Evolutionary conservation across 257 asterid genomes (phyloP).

Genomic region (Solanum chaucha): DNA sequence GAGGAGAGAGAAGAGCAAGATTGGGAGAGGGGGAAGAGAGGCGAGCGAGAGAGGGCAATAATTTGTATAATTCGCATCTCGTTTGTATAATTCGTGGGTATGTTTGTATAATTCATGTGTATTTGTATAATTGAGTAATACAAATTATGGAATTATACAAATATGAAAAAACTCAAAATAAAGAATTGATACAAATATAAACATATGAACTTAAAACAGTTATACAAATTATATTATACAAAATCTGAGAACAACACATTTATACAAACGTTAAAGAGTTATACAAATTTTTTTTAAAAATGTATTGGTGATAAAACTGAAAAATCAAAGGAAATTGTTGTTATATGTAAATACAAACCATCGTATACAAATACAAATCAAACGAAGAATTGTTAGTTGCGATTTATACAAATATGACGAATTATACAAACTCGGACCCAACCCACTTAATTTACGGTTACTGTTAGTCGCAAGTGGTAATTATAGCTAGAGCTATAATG

Average conservation of each 20-base stretch:
- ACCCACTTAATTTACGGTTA: background rate
- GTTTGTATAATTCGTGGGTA: too few species aligned
- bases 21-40: background rate
- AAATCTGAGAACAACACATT: too few species aligned
- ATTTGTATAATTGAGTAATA: too few species aligned
- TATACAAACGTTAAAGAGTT: background rate
- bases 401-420: background rate
- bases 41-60: background rate
- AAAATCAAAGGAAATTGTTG: background rate
- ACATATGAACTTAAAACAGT: background rate
- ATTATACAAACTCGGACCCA: too few species aligned
- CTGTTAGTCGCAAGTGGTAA: accelerated
- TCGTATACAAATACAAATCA: background rate
- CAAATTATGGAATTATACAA: too few species aligned
- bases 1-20: too few species aligned
- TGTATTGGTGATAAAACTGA: background rate
- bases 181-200: background rate
- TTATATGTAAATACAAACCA: too few species aligned
- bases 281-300: too few species aligned
- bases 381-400: background rate
- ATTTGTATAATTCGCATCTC: background rate
- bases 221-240: too few species aligned
- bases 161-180: background rate
- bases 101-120: background rate
- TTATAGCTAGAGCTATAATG: background rate